phyloP scores from a whole-genome alignment of 305 asterid species.

The Lippia alba region DNA sequence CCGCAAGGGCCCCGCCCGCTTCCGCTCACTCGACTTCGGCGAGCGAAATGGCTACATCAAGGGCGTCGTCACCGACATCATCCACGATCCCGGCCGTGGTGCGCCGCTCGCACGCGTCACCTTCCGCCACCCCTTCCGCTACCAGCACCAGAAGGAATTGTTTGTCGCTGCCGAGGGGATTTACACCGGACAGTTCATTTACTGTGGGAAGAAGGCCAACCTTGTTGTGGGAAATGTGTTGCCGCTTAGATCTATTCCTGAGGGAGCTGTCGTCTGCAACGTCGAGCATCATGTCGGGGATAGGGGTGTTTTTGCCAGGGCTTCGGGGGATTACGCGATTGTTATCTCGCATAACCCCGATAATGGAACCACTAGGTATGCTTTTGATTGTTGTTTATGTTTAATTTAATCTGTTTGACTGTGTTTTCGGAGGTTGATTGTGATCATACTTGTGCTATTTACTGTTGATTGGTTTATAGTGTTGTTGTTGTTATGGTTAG shows the following conservation, averaged over 20 bases:
- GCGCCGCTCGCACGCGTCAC: conserved; percentile 90
- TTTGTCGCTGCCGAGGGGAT: conserved; percentile 93
- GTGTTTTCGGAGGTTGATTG: background rate
- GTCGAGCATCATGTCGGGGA: conserved; percentile 96
- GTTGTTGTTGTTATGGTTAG: background rate
- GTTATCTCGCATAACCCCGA: conserved; percentile 95
- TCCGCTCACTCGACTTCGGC: conserved; percentile 92
- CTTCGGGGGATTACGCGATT: conserved; percentile 90
- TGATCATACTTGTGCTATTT: background rate
- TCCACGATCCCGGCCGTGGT: conserved; percentile 96
- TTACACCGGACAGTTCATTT: conserved; percentile 84
- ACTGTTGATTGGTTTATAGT: background rate
- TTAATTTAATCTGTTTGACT: too few species aligned
- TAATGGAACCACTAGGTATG: conserved; percentile 83
- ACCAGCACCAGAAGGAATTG: conserved; percentile 95
- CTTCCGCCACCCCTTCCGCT: conserved; percentile 91
- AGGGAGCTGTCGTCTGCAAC: conserved; percentile 91
- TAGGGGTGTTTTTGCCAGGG: conserved; percentile 87
- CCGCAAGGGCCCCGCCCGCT: conserved; percentile 87
- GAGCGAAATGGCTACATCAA: conserved; percentile 92
- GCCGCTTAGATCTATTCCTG: conserved; percentile 86
- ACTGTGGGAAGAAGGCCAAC: conserved; percentile 88
- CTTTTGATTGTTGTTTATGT: background rate
- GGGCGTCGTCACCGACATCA: conserved; percentile 83
- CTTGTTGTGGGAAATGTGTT: conserved; percentile 81